Evolutionary conservation across 2,329 filamentous ascomycete species (phyloP).

Genomic region (Trichoderma semiorbis): DNA sequence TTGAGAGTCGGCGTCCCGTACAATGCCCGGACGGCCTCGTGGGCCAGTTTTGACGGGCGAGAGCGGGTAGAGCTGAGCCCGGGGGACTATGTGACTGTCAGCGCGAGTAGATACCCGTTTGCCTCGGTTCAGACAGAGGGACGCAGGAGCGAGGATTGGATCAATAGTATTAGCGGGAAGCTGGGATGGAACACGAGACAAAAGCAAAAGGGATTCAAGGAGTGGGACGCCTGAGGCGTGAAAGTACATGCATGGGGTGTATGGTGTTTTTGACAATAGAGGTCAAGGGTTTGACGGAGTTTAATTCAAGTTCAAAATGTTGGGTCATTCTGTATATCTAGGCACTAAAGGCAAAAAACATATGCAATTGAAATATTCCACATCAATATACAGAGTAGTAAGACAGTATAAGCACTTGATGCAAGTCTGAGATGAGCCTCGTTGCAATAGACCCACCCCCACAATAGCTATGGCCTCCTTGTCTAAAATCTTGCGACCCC

Average conservation of each 20-base stretch:
- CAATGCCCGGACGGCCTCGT: constrained; percentile 80
- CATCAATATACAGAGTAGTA: neutral
- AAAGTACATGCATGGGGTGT: neutral
- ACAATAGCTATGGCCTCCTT: neutral
- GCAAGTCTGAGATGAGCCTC: neutral
- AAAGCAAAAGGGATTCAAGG: constrained; percentile 63
- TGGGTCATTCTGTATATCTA: neutral
- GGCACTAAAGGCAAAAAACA: neutral
- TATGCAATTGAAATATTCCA: neutral
- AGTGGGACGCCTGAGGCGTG: constrained; percentile 40
- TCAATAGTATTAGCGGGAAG: constrained; percentile 75
- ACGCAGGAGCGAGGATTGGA: constrained; percentile 71
- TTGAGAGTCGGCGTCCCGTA: constrained; percentile 92
- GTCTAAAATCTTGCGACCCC: neutral
- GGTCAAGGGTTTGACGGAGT: neutral
- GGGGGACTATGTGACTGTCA: constrained; percentile 82
- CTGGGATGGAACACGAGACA: constrained; percentile 78
- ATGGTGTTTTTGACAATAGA: neutral
- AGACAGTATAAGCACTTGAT: neutral
- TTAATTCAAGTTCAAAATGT: neutral
- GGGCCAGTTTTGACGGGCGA: constrained; percentile 97
- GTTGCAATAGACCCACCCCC: neutral
- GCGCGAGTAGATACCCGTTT: constrained; percentile 76
- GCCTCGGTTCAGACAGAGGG: constrained; percentile 70
- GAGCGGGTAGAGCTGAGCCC: constrained; percentile 77